Conservation (phyloP, 2,329 filamentous ascomycete species). For the Diaporthe sp. region DNA sequence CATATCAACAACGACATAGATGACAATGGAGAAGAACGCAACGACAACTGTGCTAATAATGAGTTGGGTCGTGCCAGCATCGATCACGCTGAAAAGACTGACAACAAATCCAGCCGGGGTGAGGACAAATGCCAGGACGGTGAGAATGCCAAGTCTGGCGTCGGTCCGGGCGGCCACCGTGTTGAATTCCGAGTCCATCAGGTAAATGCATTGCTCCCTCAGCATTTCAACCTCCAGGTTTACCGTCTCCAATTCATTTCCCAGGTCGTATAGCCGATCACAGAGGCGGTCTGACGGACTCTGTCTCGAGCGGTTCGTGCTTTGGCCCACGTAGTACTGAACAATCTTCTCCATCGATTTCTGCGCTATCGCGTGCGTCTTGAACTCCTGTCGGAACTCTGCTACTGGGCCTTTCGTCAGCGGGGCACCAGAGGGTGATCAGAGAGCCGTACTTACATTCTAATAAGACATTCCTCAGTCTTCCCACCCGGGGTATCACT, state of each 20-base stretch:
- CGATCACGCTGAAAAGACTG: background rate
- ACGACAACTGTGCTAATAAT: background rate
- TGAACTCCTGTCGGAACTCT: background rate
- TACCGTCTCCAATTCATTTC: background rate
- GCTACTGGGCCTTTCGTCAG: background rate
- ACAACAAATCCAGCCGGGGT: background rate
- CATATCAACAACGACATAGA: background rate
- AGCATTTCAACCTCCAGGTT: constrained; percentile 1
- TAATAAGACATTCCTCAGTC: background rate
- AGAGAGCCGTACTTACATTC: background rate
- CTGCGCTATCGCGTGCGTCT: background rate
- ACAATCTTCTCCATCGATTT: background rate
- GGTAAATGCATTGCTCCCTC: background rate
- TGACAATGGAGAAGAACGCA: background rate
- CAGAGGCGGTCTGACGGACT: background rate
- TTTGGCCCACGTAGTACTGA: background rate
- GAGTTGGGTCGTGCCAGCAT: background rate
- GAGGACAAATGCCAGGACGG: background rate
- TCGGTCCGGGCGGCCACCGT: constrained; percentile 4
- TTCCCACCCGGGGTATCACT: background rate
- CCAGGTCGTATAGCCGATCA: background rate
- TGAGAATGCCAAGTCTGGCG: background rate
- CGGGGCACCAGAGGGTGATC: background rate
- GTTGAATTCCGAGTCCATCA: constrained; percentile 7
- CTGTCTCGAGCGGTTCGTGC: background rate